Base-by-base conservation (phyloP, 495 filamentous ascomycete species). In the Aspergillus ellipticus region DNA sequence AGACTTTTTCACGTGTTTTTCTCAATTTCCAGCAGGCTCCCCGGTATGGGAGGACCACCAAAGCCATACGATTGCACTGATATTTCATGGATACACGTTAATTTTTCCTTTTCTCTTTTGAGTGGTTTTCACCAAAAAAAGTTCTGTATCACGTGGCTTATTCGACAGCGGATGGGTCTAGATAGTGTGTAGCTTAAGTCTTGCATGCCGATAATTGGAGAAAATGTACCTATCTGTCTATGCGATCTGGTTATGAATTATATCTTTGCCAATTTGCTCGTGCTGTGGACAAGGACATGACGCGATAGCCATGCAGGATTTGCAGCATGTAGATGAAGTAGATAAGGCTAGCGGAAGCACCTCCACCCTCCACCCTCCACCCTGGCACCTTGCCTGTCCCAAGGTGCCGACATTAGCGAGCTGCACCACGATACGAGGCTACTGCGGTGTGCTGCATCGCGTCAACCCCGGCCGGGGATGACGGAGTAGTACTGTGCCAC, bases 1-100 rank as follows among this genome's bases (percentile, higher is more conserved):
- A 77, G 74, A 77, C 67, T 69, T 63, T n/a, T 60, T 64, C 58
- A 59, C 62, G 46, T 48, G 49, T 59, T 58, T 58, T 50, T 46
- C 52, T 62, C 59, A 45, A 58, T 37, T 58, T 52, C 51, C 47
- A 54, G 26, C 22, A 29, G 47, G 49, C 41, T 53, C 47, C 52
- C 53, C 53, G 49, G 49, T 6, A 41, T 59, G 51, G 58, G 58
- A 45, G 55, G 52, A 56, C 47, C 53, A 47, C 52, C 51, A 48
- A 19, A 26, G 39, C 56, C 39, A 20, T 60, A 53, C 56, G 16
- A 55, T 50, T 49, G 47, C 55, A 51, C 51, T 22, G 50, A 49
- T 41, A 22, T 35, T 21, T 22, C 42, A 53, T 45, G 49, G 41
- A 63, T 65, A 63, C 60, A 65, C 64, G 64, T 70, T 62, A 60